A percentile compares a stretch with the other conserved stretches of the same genome.
These are phyloP conservation scores for Termitomyces bulborhizus DNA, from an alignment of 768 basidiomycete species.

Conservation along the genomic window DNA sequence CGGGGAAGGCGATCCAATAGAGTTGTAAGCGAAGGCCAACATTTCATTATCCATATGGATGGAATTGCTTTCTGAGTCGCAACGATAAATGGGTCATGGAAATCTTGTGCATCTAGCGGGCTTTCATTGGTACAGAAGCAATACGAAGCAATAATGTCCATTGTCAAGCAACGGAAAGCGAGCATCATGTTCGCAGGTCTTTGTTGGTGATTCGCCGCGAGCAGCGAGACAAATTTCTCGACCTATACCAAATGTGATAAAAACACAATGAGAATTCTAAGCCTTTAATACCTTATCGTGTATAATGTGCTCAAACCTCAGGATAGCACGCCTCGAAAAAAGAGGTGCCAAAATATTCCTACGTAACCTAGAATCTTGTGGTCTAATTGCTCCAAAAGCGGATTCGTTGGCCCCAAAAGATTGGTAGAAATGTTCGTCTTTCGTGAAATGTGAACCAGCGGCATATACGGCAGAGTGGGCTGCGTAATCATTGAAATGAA, in stretches of 20 bases:
- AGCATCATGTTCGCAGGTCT: slow-evolving; percentile 28
- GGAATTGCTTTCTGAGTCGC: slow-evolving; percentile 24
- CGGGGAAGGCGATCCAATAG: slow-evolving; percentile 9
- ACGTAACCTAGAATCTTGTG: slow-evolving; percentile 23
- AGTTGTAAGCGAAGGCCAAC: slow-evolving; percentile 22
- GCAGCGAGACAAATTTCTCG: slow-evolving; percentile 21
- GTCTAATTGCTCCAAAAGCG: slow-evolving; percentile 29
- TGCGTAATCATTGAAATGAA: slow-evolving; percentile 30
- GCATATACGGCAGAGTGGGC: slow-evolving; percentile 31
- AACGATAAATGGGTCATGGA: slow-evolving; percentile 27
- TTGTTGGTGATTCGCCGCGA: slow-evolving; percentile 11
- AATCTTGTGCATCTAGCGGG: slow-evolving; percentile 25
- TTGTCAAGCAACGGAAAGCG: slow-evolving; percentile 34
- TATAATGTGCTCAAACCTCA: slow-evolving; percentile 29
- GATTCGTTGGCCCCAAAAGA: slow-evolving; percentile 30
- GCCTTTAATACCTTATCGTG: slow-evolving; percentile 20
- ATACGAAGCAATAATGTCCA: slow-evolving; percentile 38
- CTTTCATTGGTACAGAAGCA: slow-evolving; percentile 29
- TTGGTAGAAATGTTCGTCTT: slow-evolving; percentile 31
- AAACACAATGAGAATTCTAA: background rate
- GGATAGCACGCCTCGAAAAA: slow-evolving; percentile 31
- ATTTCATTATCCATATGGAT: slow-evolving; percentile 25
- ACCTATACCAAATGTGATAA: slow-evolving; percentile 18
- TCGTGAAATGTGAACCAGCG: slow-evolving; percentile 27
- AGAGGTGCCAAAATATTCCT: slow-evolving; percentile 27